Base-by-base conservation (phyloP, 1,139 yeast species). In the Lizanozyma gosingica region DNA sequence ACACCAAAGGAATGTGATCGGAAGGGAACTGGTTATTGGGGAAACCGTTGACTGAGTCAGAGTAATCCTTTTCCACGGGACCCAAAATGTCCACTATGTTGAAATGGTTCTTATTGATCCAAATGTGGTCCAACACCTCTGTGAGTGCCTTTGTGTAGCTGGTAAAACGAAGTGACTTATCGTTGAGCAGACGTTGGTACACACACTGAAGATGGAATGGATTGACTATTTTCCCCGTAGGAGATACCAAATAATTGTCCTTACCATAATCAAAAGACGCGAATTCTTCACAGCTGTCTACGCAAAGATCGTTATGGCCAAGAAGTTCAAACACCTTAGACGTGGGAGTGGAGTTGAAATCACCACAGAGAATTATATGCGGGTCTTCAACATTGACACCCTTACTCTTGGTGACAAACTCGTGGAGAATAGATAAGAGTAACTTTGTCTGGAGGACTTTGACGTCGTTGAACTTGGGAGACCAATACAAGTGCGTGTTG, bases 401-500 rank as follows among this genome's bases (percentile, higher is more conserved):
- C 8, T n/a, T 33, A 15, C 15, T n/a, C 15, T 38, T 22, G 4
- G 39, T 18, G 27, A 55, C 51, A 45, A 43, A 60, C 22, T 44
- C 55, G 36, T 46, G 51, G 40, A 58, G 57, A 42, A 54, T 57
- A 36, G 43, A 55, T 8, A 76, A 59, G 14, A 78, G 55, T 11
- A 74, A 56, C 52, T 73, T 67, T n/a, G 76, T 64, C 50, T 78
- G 83, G 37, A 76, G 51, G 14, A 76, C 56, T 48, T 76, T 77
- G 17, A 78, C 79, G 47, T 76, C 80, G 43, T 71, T 69, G 43
- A 60, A 70, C 45, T 71, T 67, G 2, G 65, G 65, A 16, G 60
- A 57, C 83, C 83, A 78, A 51, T 78, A 78, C n/a, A 78, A 57
- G 53, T 78, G 83, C 1, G 83, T 77, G 46, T 76, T 78, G 14